A percentile compares a stretch with the other conserved stretches of the same genome.
Evolutionary conservation across 768 basidiomycete species (phyloP).

Genomic region (Lepiota brunneoincarnata): DNA sequence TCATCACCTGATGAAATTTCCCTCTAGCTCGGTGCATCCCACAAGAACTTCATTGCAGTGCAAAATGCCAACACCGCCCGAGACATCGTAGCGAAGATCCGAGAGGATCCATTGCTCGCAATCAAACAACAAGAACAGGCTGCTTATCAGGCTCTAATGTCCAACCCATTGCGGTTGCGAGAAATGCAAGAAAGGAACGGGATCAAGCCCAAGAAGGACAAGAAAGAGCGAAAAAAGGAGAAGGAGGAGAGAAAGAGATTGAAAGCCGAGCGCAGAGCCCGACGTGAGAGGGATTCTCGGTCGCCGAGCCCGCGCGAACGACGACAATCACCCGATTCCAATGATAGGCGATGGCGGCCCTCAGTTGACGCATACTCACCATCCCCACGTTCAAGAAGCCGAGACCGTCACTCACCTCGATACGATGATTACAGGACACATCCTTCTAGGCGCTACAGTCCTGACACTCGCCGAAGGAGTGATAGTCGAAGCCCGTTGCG

Average conservation of each 20-base stretch:
- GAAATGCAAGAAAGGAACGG: constrained; percentile 81
- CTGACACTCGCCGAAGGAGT: constrained; percentile 30
- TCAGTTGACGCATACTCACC: too few relatives aligned
- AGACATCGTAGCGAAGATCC: constrained; percentile 89
- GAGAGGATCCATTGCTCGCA: constrained; percentile 94
- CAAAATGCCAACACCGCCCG: constrained; percentile 91
- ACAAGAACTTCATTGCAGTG: constrained; percentile 91
- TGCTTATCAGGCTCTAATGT: constrained; percentile 81
- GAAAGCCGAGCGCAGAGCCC: constrained; percentile 37
- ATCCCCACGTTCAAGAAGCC: constrained; percentile 47
- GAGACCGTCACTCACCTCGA: constrained; percentile 30
- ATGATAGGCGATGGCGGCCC: too few relatives aligned
- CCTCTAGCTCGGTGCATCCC: constrained; percentile 72
- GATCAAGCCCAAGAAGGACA: constrained; percentile 77
- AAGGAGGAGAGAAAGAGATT: constrained; percentile 44
- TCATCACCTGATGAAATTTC: not conserved
- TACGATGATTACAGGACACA: constrained; percentile 26
- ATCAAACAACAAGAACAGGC: constrained; percentile 99
- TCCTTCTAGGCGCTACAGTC: constrained; percentile 27
- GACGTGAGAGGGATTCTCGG: constrained; percentile 22
- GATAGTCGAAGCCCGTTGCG: constrained; percentile 25
- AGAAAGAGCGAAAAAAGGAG: constrained; percentile 56
- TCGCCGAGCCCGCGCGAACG: constrained; percentile 14
- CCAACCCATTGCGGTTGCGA: constrained; percentile 81
- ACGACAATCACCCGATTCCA: constrained; percentile 11